phyloP scores from a whole-genome alignment of 2,329 filamentous ascomycete genomes.

The Monilinia vaccinii-corymbosi region DNA sequence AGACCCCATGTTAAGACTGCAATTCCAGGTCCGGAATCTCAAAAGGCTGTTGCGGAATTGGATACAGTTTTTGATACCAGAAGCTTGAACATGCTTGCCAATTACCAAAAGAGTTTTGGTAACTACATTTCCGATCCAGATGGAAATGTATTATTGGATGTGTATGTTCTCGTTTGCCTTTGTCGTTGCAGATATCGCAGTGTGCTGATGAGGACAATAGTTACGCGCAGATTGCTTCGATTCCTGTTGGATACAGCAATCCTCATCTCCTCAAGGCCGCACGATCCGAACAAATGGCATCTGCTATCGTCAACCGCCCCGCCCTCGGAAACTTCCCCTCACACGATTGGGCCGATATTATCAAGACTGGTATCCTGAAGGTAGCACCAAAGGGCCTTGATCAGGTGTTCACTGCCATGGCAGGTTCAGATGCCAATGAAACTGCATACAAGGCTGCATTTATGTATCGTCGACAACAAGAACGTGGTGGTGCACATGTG shows the following conservation, averaged over 20 bases:
- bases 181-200: neutral
- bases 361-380: conserved; percentile 60
- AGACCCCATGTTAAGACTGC: conserved; percentile 28
- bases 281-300: conserved; percentile 61
- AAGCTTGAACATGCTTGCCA: conserved; percentile 43
- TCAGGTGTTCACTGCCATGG: conserved; percentile 73
- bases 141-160: conserved; percentile 41
- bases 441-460: conserved; percentile 80
- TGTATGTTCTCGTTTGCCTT: conserved; percentile 29
- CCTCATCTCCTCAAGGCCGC: conserved; percentile 56
- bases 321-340: conserved; percentile 75
- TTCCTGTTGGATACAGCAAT: conserved; percentile 79
- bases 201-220: conserved; percentile 30
- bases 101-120: conserved; percentile 43
- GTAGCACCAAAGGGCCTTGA: conserved; percentile 66
- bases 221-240: conserved; percentile 76
- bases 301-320: conserved; percentile 67
- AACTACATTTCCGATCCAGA: conserved; percentile 45
- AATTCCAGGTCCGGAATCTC: conserved; percentile 33
- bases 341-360: conserved; percentile 62
- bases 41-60: conserved; percentile 34
- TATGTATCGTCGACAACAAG: conserved; percentile 66
- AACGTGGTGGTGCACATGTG: conserved; percentile 55
- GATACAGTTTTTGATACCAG: conserved; percentile 43
- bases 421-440: conserved; percentile 77